Percentiles rank a stretch among this genome's conserved stretches.
Evolutionary conservation across 148 eudicot species (phyloP).

Genomic region (Cornus kousa): DNA sequence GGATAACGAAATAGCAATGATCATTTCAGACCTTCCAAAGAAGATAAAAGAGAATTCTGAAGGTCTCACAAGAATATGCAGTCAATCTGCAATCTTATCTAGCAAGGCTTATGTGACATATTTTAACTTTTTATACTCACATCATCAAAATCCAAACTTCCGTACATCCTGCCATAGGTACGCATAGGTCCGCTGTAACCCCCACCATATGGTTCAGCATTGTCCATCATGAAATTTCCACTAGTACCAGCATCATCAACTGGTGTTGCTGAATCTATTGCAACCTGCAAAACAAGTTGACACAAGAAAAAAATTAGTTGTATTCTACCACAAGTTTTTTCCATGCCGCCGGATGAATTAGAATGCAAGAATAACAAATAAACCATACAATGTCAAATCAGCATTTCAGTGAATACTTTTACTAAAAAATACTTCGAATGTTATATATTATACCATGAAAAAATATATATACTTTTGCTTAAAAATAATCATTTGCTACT

Average conservation of each 20-base stretch:
- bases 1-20: background rate
- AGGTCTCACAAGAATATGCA: background rate
- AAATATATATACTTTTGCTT: too few species aligned
- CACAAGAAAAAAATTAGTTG: background rate
- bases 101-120: background rate
- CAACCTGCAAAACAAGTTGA: conserved; percentile 56
- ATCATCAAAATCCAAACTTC: conserved; percentile 72
- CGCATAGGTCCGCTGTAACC: conserved; percentile 82
- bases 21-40: background rate
- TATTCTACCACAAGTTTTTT: too few species aligned
- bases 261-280: conserved; percentile 94
- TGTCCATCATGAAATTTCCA: conserved; percentile 61
- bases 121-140: conserved; percentile 45
- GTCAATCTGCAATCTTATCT: background rate
- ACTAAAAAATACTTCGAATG: too few species aligned
- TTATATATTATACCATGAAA: too few species aligned
- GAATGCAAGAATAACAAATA: too few species aligned
- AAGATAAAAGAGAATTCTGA: background rate
- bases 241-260: conserved; percentile 85
- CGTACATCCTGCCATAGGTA: conserved; percentile 81
- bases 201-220: conserved; percentile 65
- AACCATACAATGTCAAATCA: too few species aligned
- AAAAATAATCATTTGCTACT: too few species aligned
- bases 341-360: too few species aligned
- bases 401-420: too few species aligned